These are phyloP conservation scores for Globisporangium yorkense DNA, from an alignment of 352 stramenopile genomes.

Conservation along the genomic window DNA sequence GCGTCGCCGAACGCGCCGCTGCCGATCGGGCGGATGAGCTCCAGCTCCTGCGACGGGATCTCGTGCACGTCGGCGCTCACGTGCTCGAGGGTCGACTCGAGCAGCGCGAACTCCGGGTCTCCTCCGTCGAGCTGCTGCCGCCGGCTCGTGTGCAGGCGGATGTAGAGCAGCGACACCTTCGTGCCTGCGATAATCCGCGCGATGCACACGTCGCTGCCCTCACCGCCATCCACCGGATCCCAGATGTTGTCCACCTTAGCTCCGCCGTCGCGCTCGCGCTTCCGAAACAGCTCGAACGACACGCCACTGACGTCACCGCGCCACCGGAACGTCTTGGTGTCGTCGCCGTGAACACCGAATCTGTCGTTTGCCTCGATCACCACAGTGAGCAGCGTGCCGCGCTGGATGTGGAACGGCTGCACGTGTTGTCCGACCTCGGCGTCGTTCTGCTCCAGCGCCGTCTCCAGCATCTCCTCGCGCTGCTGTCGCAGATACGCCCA, in stretches of 20 bases:
- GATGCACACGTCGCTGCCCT: conserved; percentile 35
- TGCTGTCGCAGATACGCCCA: conserved; percentile 70
- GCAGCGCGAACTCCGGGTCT: conserved; percentile 20
- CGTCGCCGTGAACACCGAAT: conserved; percentile 35
- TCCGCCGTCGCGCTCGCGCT: not conserved
- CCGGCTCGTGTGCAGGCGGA: conserved; percentile 26
- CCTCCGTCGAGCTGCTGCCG: not conserved
- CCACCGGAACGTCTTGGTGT: conserved; percentile 66
- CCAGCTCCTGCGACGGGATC: conserved; percentile 44
- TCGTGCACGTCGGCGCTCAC: conserved; percentile 32
- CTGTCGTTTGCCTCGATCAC: conserved; percentile 36
- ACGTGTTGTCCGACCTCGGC: conserved; percentile 39
- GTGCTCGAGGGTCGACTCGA: conserved; percentile 44
- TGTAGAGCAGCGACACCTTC: conserved; percentile 61
- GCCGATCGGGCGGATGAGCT: conserved; percentile 51
- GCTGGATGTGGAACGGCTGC: conserved; percentile 42
- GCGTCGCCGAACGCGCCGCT: conserved; percentile 64
- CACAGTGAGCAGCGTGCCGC: conserved; percentile 58
- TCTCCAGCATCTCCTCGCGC: conserved; percentile 53
- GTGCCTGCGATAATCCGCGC: conserved; percentile 49
- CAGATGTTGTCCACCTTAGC: not conserved
- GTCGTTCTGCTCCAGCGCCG: conserved; percentile 44
- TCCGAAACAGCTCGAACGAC: conserved; percentile 51
- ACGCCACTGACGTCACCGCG: conserved; percentile 46
- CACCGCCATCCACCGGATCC: conserved; percentile 12